Evolutionary conservation across 1,284 basidiomycete species (phyloP).

Genomic region (Erythrobasidium hasegawianum): DNA sequence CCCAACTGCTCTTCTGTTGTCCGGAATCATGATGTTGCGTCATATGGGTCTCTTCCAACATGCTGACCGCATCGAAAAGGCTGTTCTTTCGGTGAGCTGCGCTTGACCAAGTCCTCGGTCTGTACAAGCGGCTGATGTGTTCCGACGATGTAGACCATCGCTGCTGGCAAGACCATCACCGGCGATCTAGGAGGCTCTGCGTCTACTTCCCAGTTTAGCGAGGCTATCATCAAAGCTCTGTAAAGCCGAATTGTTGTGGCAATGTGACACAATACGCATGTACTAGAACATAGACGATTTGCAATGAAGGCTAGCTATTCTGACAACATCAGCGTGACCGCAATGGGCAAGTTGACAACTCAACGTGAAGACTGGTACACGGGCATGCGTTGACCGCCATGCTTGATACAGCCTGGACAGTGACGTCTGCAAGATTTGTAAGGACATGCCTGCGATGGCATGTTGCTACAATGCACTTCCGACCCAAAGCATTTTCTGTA

Average conservation of each 20-base stretch:
- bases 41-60: slow-evolving; percentile 79
- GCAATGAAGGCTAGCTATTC: not conserved
- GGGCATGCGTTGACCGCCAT: not conserved
- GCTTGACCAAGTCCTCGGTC: slow-evolving; percentile 36
- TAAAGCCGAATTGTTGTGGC: slow-evolving; percentile 9
- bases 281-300: not conserved
- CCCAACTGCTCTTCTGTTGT: slow-evolving; percentile 91
- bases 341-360: too few species aligned
- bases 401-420: slow-evolving; percentile 8
- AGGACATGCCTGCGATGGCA: not conserved
- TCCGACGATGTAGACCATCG: slow-evolving; percentile 66
- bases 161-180: slow-evolving; percentile 88
- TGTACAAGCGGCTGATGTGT: slow-evolving; percentile 21
- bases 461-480: not conserved
- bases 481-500: not conserved
- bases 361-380: too few species aligned
- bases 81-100: slow-evolving; percentile 68
- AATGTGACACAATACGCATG: not conserved
- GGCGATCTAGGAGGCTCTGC: slow-evolving; percentile 89
- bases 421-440: not conserved
- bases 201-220: slow-evolving; percentile 79
- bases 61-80: slow-evolving; percentile 88
- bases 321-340: not conserved
- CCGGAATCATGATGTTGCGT: slow-evolving; percentile 95
- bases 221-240: slow-evolving; percentile 76